A percentile compares a stretch with the other conserved stretches of the same genome.
Evolutionary conservation across 2,329 filamentous ascomycete genomes (phyloP).

Genomic region (Tothia fuscella): DNA sequence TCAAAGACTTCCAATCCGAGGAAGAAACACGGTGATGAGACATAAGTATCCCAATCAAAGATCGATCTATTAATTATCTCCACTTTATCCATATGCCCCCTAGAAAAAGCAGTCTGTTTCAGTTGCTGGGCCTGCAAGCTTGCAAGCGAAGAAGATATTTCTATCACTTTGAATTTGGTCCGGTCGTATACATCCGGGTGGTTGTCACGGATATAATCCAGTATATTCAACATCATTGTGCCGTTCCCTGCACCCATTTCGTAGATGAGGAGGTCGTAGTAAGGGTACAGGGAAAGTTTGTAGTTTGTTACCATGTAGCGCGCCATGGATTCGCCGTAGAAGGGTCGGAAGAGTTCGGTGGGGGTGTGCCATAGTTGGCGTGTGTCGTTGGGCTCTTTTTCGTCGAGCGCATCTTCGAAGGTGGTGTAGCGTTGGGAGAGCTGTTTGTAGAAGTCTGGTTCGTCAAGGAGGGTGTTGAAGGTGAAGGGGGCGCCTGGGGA

Average conservation of each 20-base stretch:
- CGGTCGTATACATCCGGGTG: constrained; percentile 89
- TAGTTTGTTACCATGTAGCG: constrained; percentile 94
- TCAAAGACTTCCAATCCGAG: constrained; percentile 96
- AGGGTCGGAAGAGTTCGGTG: constrained; percentile 90
- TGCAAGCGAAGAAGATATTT: constrained; percentile 78
- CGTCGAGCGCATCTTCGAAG: constrained; percentile 83
- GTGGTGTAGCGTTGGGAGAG: constrained; percentile 71
- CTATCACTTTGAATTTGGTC: constrained; percentile 89
- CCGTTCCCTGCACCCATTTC: constrained; percentile 97
- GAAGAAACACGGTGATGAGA: constrained; percentile 94
- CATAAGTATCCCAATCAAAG: constrained; percentile 82
- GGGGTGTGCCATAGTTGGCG: constrained; percentile 97
- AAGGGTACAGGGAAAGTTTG: constrained; percentile 84
- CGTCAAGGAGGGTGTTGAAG: constrained; percentile 70
- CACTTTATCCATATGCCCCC: constrained; percentile 72
- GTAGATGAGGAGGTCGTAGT: constrained; percentile 95
- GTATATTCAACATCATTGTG: constrained; percentile 94
- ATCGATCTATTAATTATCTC: constrained; percentile 92
- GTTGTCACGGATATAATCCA: constrained; percentile 85
- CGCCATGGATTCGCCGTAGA: constrained; percentile 95
- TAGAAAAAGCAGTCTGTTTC: constrained; percentile 50
- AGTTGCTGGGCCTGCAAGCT: constrained; percentile 63
- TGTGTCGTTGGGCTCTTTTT: constrained; percentile 55
- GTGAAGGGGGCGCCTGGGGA: constrained; percentile 82
- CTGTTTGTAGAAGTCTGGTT: constrained; percentile 68